phyloP scores from a whole-genome alignment of 768 basidiomycete genomes.

The Termitomyces sp. region DNA sequence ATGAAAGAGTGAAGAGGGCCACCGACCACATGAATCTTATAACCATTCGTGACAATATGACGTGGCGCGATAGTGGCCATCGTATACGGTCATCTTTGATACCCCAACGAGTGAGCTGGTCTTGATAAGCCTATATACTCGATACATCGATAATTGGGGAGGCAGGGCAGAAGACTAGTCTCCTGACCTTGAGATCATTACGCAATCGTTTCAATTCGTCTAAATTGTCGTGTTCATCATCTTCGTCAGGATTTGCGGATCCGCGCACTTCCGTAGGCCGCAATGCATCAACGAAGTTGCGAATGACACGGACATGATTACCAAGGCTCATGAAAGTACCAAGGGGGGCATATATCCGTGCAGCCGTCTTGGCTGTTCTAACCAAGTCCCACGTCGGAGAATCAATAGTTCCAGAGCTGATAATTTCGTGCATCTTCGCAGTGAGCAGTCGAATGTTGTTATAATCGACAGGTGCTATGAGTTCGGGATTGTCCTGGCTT shows the following conservation, averaged over 20 bases:
- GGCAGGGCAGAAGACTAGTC: not conserved
- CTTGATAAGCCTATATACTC: constrained; percentile 58
- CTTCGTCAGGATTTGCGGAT: constrained; percentile 17
- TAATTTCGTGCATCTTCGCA: constrained; percentile 55
- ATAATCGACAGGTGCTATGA: constrained; percentile 63
- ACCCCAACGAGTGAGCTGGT: constrained; percentile 56
- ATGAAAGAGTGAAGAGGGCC: constrained; percentile 55
- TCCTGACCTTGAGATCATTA: constrained; percentile 54
- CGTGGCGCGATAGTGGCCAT: constrained; percentile 46
- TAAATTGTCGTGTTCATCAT: constrained; percentile 17
- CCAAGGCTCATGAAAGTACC: constrained; percentile 83
- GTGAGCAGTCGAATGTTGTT: constrained; percentile 55
- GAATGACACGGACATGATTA: constrained; percentile 73
- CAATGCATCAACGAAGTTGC: constrained; percentile 74
- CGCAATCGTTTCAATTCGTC: constrained; percentile 29
- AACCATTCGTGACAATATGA: constrained; percentile 57
- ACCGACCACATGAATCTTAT: constrained; percentile 62
- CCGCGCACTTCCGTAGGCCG: constrained; percentile 32
- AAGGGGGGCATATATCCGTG: constrained; percentile 81
- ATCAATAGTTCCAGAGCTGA: constrained; percentile 74
- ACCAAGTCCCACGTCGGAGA: constrained; percentile 82
- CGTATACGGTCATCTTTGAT: constrained; percentile 87
- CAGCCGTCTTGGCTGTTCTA: constrained; percentile 69
- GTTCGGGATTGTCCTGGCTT: constrained; percentile 60
- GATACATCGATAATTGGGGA: not conserved